Base-by-base conservation (phyloP, 257 asterid genomes). In the Scutellaria minor region DNA sequence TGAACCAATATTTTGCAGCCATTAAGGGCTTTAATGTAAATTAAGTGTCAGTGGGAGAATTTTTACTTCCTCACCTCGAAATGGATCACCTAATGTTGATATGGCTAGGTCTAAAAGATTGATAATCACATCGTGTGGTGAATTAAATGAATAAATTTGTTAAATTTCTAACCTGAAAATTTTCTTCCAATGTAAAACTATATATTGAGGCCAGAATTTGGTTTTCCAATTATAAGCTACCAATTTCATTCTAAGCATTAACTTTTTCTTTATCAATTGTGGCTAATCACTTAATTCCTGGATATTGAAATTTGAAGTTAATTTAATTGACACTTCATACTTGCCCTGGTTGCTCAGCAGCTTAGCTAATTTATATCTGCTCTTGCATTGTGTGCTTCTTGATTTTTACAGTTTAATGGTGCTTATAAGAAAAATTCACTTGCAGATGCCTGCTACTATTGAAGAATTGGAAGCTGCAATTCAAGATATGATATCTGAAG, bases 381-480 rank as follows among this genome's bases (percentile, higher is more conserved):
- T 69, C 45, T 59, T 67, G 51, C 62, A 39, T 66, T 55, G 56
- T 20, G 22, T 79, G 83, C 73, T 57, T 66, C 68, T 76, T 63
- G 45, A 47, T 63, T 61, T 81, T 55, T 53, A 73, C 54, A 61
- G 51, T 75, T 74, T 45, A 57, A 35, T 20, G 27, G 18, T 77
- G 72, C 74, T 75, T 64, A 70, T 61, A 47, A 39, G 40, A 54
- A 70, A 41, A 67, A 72, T 27, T 54, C 77, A 20, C 82, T 64
- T 77, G 79, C 86, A 93, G 98, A 85, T 94, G 99, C 99, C 99
- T 64, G 77, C 89, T 72, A 89, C 99, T 15, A 69, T 91, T 59
- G 99, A 91, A 79, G 99, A 94, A 54, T 70, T 94, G 86, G 88
- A 84, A 80, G 95, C 93, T 69, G 90, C 96, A 55, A 88, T 94